Percentiles rank a stretch among this genome's conserved stretches.
Evolutionary conservation across 495 filamentous ascomycete genomes (phyloP).

Genomic region (Trichoderma gamsii): DNA sequence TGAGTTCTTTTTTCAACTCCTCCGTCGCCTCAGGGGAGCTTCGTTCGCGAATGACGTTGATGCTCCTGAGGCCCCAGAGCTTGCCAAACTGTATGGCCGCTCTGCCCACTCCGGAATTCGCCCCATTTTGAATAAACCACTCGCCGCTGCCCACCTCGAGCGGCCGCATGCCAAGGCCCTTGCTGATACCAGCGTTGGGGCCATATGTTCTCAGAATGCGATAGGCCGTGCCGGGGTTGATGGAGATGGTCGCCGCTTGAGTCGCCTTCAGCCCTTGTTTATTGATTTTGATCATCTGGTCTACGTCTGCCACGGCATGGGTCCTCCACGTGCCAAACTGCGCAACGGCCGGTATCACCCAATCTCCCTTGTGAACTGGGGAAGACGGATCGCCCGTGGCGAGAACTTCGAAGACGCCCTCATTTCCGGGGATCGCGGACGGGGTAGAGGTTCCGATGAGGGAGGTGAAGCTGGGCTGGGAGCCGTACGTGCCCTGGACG

Average conservation of each 20-base stretch:
- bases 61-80: slow-evolving; percentile 77
- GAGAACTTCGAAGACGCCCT: slow-evolving; percentile 83
- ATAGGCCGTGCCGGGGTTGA: slow-evolving; percentile 92
- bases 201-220: slow-evolving; percentile 85
- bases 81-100: slow-evolving; percentile 78
- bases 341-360: slow-evolving; percentile 78
- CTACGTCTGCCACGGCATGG: slow-evolving; percentile 64
- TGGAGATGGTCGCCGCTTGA: slow-evolving; percentile 77
- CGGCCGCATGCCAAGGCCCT: slow-evolving; percentile 22
- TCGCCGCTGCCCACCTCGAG: slow-evolving; percentile 49
- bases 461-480: slow-evolving; percentile 65
- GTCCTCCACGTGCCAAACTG: slow-evolving; percentile 91
- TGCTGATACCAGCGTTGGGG: slow-evolving; percentile 30
- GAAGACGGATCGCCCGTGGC: slow-evolving; percentile 54
- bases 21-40: slow-evolving; percentile 54
- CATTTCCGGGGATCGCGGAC: slow-evolving; percentile 63
- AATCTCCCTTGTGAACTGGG: slow-evolving; percentile 60
- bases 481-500: slow-evolving; percentile 92
- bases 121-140: slow-evolving; percentile 96
- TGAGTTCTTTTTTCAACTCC: slow-evolving; percentile 63
- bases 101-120: slow-evolving; percentile 85
- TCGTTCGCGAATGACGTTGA: slow-evolving; percentile 77
- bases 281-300: slow-evolving; percentile 59
- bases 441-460: slow-evolving; percentile 68
- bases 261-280: slow-evolving; percentile 59